Conservation (phyloP, 108 stramenopile species). For the Skeletonema marinoi region DNA sequence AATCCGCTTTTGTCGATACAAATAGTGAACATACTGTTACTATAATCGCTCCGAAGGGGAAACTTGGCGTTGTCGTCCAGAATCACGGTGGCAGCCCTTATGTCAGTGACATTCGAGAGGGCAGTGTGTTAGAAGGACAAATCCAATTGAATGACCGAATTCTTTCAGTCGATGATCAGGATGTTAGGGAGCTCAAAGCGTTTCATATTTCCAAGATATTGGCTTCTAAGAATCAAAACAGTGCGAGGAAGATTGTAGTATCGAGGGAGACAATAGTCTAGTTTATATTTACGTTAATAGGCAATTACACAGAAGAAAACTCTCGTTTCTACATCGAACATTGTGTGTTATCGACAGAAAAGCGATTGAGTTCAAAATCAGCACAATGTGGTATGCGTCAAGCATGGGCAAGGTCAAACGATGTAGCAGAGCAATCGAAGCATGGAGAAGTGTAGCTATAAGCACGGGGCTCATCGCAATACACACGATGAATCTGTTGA, state of each 20-base stretch:
- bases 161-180: slow-evolving; percentile 61
- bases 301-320: too few species aligned
- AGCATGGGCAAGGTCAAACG: too few species aligned
- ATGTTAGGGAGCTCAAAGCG: slow-evolving; percentile 46
- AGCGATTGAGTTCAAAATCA: too few species aligned
- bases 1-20: not conserved
- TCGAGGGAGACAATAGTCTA: slow-evolving; percentile 1
- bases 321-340: too few species aligned
- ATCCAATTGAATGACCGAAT: slow-evolving; percentile 59
- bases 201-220: slow-evolving; percentile 43
- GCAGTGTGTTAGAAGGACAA: slow-evolving; percentile 48
- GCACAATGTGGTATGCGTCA: too few species aligned
- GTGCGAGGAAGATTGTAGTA: slow-evolving; percentile 24
- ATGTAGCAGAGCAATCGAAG: too few species aligned
- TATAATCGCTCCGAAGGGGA: slow-evolving; percentile 16
- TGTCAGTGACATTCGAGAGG: slow-evolving; percentile 17
- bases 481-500: too few species aligned
- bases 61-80: slow-evolving; percentile 21
- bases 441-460: too few species aligned
- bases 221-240: slow-evolving; percentile 25
- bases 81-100: slow-evolving; percentile 3
- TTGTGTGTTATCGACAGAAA: too few species aligned
- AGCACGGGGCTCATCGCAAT: too few species aligned
- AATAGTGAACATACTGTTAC: not conserved
- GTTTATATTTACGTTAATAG: too few species aligned